Evolutionary conservation across 2,329 filamentous ascomycete species (phyloP).

Genomic region (Ophiostoma himal-ulmi): DNA sequence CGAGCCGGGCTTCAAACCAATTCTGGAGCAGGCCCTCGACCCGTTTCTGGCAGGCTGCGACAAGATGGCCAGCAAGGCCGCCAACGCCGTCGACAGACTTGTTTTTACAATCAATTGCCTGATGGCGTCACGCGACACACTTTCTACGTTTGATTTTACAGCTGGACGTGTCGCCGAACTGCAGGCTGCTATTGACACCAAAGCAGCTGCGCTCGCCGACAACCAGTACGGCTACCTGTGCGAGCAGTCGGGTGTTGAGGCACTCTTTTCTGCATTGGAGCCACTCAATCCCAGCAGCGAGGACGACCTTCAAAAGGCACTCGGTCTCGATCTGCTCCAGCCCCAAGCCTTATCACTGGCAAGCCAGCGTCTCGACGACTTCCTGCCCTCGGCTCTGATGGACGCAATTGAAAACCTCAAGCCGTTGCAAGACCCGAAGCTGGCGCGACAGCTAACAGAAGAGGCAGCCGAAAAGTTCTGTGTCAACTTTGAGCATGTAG

Average conservation of each 20-base stretch:
- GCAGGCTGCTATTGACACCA: conserved; percentile 48
- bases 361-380: conserved; percentile 77
- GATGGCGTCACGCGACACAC: conserved; percentile 49
- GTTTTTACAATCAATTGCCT: conserved; percentile 72
- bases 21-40: conserved; percentile 74
- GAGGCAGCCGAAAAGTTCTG: conserved; percentile 80
- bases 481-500: conserved; percentile 65
- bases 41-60: conserved; percentile 76
- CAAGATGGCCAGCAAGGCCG: conserved; percentile 53
- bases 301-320: conserved; percentile 49
- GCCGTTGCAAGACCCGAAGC: conserved; percentile 61
- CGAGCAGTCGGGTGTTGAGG: conserved; percentile 64
- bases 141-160: conserved; percentile 61
- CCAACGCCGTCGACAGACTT: conserved; percentile 54
- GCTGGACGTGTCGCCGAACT: conserved; percentile 50
- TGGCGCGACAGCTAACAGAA: conserved; percentile 73
- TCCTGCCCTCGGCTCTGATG: conserved; percentile 86
- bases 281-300: conserved; percentile 35
- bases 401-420: conserved; percentile 81
- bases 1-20: conserved; percentile 65
- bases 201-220: conserved; percentile 54
- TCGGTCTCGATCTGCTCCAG: conserved; percentile 51
- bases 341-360: conserved; percentile 56
- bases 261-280: conserved; percentile 55
- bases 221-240: conserved; percentile 70